phyloP scores from a whole-genome alignment of 2,329 filamentous ascomycete species.

The Diaporthe aspalathi region DNA sequence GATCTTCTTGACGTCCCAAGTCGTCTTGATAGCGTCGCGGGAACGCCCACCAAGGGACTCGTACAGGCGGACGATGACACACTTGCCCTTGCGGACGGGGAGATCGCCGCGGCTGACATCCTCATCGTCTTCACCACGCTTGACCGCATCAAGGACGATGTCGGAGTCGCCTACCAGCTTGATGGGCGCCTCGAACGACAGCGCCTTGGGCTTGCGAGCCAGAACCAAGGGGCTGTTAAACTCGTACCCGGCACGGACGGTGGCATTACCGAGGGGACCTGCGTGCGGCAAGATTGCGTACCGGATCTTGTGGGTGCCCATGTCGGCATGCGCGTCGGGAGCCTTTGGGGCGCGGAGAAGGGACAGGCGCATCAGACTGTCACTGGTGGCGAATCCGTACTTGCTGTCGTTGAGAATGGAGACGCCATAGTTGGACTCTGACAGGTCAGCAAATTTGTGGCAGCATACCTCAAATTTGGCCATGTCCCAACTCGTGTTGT shows the following conservation, averaged over 20 bases:
- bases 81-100: constrained; percentile 75
- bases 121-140: constrained; percentile 90
- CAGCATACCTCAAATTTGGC: constrained; percentile 97
- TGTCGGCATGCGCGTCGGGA: constrained; percentile 92
- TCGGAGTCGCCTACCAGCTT: constrained; percentile 73
- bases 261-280: constrained; percentile 76
- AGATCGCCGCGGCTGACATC: constrained; percentile 75
- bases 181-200: constrained; percentile 61
- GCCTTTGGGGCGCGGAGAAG: constrained; percentile 90
- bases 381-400: constrained; percentile 92
- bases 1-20: constrained; percentile 78
- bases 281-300: constrained; percentile 91
- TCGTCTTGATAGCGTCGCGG: constrained; percentile 75
- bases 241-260: constrained; percentile 85
- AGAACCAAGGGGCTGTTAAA: constrained; percentile 86
- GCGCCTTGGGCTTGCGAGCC: constrained; percentile 53
- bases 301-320: constrained; percentile 87
- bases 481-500: constrained; percentile 93
- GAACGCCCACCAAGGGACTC: constrained; percentile 87
- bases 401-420: constrained; percentile 95
- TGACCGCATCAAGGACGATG: constrained; percentile 87
- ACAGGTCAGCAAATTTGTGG: constrained; percentile 93
- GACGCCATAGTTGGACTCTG: constrained; percentile 88
- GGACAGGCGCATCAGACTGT: constrained; percentile 89
- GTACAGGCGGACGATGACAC: constrained; percentile 86